phyloP scores from a whole-genome alignment of 768 basidiomycete species.

The Daedaleopsis sinensis region DNA sequence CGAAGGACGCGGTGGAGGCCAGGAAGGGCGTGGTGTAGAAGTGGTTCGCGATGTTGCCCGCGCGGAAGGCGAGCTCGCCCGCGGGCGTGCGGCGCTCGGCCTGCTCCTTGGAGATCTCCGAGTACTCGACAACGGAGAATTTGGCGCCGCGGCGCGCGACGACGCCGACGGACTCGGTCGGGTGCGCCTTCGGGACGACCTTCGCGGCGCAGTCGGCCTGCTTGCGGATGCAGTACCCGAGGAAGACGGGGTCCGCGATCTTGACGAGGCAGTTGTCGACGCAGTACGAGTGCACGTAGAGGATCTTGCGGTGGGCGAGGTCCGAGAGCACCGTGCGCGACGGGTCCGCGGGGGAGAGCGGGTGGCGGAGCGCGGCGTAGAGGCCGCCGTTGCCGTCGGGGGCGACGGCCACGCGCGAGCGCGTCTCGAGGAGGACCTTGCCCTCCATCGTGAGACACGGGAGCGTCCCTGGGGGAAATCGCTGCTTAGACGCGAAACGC shows the following conservation, averaged over 20 bases:
- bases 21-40: conserved; percentile 93
- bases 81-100: conserved; percentile 73
- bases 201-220: conserved; percentile 93
- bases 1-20: conserved; percentile 75
- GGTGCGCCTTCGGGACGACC: conserved; percentile 87
- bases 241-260: conserved; percentile 96
- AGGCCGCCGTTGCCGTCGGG: conserved; percentile 98
- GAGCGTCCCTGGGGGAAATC: conserved; percentile 69
- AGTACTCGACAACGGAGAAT: conserved; percentile 96
- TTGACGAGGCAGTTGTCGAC: conserved; percentile 99
- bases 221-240: conserved; percentile 91
- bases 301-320: conserved; percentile 70
- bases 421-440: conserved; percentile 84
- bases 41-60: conserved; percentile 97
- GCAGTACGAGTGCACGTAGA: conserved; percentile 93
- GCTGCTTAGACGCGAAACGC: not conserved
- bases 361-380: conserved; percentile 88
- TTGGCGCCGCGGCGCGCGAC: conserved; percentile 83
- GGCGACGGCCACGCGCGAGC: conserved; percentile 85
- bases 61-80: conserved; percentile 86
- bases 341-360: conserved; percentile 58
- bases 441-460: conserved; percentile 95
- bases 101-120: conserved; percentile 89
- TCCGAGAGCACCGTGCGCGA: conserved; percentile 82
- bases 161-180: conserved; percentile 94